Conservation (phyloP, 2,329 filamentous ascomycete genomes). For the Aureobasidium sp. region DNA sequence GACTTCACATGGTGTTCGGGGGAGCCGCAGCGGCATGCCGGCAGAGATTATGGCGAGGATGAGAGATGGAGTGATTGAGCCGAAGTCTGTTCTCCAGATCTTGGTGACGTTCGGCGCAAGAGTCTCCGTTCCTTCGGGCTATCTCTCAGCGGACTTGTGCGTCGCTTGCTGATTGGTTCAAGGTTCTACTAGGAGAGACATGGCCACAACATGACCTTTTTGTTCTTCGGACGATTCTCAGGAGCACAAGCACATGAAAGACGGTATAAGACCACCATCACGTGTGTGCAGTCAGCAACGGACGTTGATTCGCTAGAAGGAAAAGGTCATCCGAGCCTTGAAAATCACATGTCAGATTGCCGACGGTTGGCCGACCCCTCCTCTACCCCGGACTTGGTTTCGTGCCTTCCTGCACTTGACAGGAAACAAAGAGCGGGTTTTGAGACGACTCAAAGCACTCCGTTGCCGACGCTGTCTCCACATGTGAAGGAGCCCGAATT, state of each 20-base stretch:
- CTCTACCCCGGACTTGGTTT: background rate
- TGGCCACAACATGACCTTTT: background rate
- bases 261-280: conserved; percentile 8
- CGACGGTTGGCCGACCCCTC: background rate
- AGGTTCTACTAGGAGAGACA: background rate
- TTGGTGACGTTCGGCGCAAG: conserved; percentile 5
- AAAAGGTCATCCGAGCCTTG: background rate
- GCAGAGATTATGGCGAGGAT: conserved; percentile 8
- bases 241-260: background rate
- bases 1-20: conserved; percentile 13
- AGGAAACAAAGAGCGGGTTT: background rate
- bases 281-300: background rate
- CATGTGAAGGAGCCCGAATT: background rate
- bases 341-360: conserved; percentile 5
- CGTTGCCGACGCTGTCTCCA: background rate
- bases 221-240: background rate
- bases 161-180: background rate
- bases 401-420: background rate
- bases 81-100: conserved; percentile 14
- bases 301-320: background rate
- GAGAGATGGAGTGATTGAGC: conserved; percentile 8
- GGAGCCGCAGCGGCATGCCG: conserved; percentile 13
- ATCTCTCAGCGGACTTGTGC: background rate
- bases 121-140: background rate
- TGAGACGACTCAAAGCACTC: background rate